phyloP scores from a whole-genome alignment of 495 filamentous ascomycete genomes.

The Lindgomyces ingoldianus region DNA sequence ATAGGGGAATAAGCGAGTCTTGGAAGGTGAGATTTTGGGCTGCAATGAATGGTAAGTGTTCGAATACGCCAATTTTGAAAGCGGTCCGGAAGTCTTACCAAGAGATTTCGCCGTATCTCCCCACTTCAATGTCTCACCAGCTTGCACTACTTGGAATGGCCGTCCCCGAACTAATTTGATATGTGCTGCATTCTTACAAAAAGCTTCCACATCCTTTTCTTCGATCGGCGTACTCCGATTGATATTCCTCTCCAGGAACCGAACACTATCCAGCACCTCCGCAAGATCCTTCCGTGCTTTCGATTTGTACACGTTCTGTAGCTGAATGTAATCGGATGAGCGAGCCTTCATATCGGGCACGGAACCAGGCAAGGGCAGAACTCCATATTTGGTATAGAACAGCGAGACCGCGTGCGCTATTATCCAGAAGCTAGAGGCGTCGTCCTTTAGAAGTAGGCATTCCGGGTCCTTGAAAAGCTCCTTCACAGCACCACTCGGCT shows the following conservation, averaged over 20 bases:
- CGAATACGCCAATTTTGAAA: too few relatives aligned
- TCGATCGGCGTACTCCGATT: conserved; percentile 55
- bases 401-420: conserved; percentile 76
- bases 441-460: conserved; percentile 51
- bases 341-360: conserved; percentile 98
- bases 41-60: conserved; percentile 7
- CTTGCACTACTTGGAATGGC: conserved; percentile 50
- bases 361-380: conserved; percentile 81
- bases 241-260: conserved; percentile 57
- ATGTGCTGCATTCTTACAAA: conserved; percentile 93
- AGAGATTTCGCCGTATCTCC: conserved; percentile 40
- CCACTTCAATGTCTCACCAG: conserved; percentile 45
- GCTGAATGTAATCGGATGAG: conserved; percentile 83
- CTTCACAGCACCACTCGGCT: conserved; percentile 65
- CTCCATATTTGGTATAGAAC: conserved; percentile 70
- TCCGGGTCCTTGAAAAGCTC: conserved; percentile 74
- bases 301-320: conserved; percentile 92
- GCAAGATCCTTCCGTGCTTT: conserved; percentile 80
- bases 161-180: conserved; percentile 80
- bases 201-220: conserved; percentile 80
- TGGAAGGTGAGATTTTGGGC: conserved; percentile 44
- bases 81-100: conserved; percentile 37
- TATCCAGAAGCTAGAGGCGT: conserved; percentile 75
- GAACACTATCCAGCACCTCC: conserved; percentile 73
- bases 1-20: conserved; percentile 72